phyloP scores from a whole-genome alignment of 352 stramenopile genomes.

The Globisporangium camurandrum region DNA sequence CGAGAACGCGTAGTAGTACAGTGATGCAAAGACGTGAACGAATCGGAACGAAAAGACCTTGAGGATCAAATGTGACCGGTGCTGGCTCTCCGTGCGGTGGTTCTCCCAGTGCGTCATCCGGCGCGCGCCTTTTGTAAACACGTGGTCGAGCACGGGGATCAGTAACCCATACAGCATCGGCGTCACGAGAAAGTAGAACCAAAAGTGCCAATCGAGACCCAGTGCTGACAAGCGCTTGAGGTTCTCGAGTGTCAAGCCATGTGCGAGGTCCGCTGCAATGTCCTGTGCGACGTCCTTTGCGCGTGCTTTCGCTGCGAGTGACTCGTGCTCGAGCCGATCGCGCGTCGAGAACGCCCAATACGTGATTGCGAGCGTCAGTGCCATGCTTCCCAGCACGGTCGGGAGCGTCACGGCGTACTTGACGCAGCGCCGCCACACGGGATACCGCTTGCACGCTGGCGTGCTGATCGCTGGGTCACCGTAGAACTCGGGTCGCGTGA shows the following conservation, averaged over 20 bases:
- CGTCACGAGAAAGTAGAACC: constrained; percentile 81
- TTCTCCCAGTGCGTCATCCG: constrained; percentile 93
- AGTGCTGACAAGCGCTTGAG: constrained; percentile 41
- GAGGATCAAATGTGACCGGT: constrained; percentile 92
- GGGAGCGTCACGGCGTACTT: constrained; percentile 75
- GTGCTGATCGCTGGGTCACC: constrained; percentile 35
- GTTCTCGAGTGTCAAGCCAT: constrained; percentile 55
- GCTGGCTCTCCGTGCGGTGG: constrained; percentile 78
- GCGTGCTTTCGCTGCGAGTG: constrained; percentile 31
- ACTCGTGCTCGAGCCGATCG: constrained; percentile 61
- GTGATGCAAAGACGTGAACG: constrained; percentile 93
- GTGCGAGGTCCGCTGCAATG: constrained; percentile 28
- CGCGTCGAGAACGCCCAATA: constrained; percentile 68
- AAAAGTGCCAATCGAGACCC: constrained; percentile 72
- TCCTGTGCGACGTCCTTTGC: constrained; percentile 38
- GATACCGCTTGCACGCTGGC: constrained; percentile 36
- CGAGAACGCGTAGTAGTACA: constrained; percentile 96
- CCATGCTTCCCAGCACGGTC: constrained; percentile 50
- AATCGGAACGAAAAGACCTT: constrained; percentile 99
- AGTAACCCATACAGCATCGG: constrained; percentile 81
- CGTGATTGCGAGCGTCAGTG: constrained; percentile 42
- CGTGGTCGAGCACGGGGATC: constrained; percentile 68
- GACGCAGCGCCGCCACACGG: constrained; percentile 57
- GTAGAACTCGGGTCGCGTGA: constrained; percentile 77
- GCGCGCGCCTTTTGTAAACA: constrained; percentile 83